Base-by-base conservation (phyloP, 2,329 filamentous ascomycete species). In the Fusarium sp. region DNA sequence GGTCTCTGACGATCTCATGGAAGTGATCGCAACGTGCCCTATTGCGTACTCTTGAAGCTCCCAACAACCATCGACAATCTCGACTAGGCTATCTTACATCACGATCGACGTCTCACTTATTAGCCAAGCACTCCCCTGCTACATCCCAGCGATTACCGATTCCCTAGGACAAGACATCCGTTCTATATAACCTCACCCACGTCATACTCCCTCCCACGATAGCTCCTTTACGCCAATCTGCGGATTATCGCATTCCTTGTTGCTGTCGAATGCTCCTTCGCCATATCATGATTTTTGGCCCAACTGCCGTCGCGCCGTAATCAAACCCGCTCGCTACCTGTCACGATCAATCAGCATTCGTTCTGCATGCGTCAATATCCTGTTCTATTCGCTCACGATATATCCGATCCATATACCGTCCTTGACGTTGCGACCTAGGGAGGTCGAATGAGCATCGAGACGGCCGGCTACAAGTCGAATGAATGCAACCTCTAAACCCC, bases 401-500 rank as follows among this genome's bases (percentile, higher is more conserved):
- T 53, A 38, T 50, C 32, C 63, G 39, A 44, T 38, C 48, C 43
- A 39, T 34, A 61, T 50, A 49, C 45, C 59, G 57, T 60, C 57
- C 65, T 47, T 50, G 51, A 64, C 62, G 58, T 68, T 64, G 60
- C 59, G 69, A 62, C 60, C 62, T 66, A 51, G 69, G 65, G 70
- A 70, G 66, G 70, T 72, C 73, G 75, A 74, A 60, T 67, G 48
- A 72, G 60, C 58, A 68, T 71, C 67, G 68, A 73, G 56, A 70
- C 67, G 56, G 57, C 71, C 67, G 67, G 55, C 54, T 59, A 55
- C 66, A 74, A 77, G 76, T 72, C 77, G 78, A 79, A 76, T 80
- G 79, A 81, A 97, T 97, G 94, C 94, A 94, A 90, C 93, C 96
- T 84, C 87, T 98, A 89, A 99, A 99, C 83, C 96, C 96, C 80